Evolutionary conservation across 306 rosid genomes (phyloP).

Genomic region (Canavalia ensiformis): DNA sequence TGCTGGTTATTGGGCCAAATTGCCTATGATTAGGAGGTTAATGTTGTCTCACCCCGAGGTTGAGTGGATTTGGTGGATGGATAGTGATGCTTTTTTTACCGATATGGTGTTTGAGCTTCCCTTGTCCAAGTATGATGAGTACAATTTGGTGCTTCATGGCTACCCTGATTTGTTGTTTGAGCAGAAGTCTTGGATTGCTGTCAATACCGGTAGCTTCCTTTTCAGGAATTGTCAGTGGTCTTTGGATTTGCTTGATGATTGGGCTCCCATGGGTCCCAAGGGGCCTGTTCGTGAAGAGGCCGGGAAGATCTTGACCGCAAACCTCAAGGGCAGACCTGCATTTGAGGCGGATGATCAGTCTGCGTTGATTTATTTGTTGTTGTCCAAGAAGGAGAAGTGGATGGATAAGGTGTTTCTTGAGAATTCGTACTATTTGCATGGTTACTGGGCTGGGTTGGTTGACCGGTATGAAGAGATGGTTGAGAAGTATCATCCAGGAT

Average conservation of each 20-base stretch:
- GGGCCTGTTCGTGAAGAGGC: slow-evolving; percentile 89
- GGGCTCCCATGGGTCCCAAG: slow-evolving; percentile 99
- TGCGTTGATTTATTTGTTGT: slow-evolving; percentile 85
- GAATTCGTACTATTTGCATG: slow-evolving; percentile 93
- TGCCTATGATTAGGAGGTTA: slow-evolving; percentile 87
- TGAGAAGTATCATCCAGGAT: slow-evolving; percentile 94
- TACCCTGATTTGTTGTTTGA: slow-evolving; percentile 95
- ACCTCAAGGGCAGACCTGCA: slow-evolving; percentile 94
- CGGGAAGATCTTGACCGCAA: slow-evolving; percentile 82
- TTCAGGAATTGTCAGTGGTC: slow-evolving; percentile 97
- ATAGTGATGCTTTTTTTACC: slow-evolving; percentile 95
- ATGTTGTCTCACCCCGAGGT: slow-evolving; percentile 98
- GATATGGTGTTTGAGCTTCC: slow-evolving; percentile 95
- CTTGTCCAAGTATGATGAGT: slow-evolving; percentile 64
- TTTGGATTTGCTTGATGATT: slow-evolving; percentile 92
- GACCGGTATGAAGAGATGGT: slow-evolving; percentile 97
- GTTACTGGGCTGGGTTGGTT: slow-evolving; percentile 98
- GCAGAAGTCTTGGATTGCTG: slow-evolving; percentile 96
- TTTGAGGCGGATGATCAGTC: slow-evolving; percentile 99
- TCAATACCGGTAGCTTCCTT: slow-evolving; percentile 91
- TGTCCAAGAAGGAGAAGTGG: slow-evolving; percentile 88
- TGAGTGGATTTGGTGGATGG: slow-evolving; percentile 99
- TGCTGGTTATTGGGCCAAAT: slow-evolving; percentile 97
- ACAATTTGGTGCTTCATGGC: slow-evolving; percentile 90
- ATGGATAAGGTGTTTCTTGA: slow-evolving; percentile 93